Evolutionary conservation across 139 green algal genomes (phyloP), one percentile per base, ranked within the genome.

Genomic region (Coelastrella sp.): DNA sequence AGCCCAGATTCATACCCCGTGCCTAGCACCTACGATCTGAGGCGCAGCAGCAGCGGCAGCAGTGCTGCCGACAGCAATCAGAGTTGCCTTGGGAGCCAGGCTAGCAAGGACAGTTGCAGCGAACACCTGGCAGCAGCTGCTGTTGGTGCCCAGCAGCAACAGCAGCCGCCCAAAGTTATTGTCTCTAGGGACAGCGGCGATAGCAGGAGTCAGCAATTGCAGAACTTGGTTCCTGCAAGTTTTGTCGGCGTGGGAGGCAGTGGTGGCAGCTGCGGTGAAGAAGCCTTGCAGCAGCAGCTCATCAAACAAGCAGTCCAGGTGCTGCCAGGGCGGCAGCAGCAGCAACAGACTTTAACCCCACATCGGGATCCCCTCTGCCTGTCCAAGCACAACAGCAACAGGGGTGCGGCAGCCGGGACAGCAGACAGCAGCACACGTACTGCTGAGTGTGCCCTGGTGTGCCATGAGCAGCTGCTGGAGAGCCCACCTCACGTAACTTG

Each of bases 391-490:
- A 49, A 49, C 35, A 49, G 35, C 35, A 49, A 49, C 35, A 49
- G 35, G 35, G 35, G 15, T 70, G 9, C 6, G 63, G 63, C 15
- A 17, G 12, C 63, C 12, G 63, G 63, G 63, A 17, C 63, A 70
- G 63, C 63, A 70, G 63, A 70, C 63, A 63, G 75, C 15, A 82
- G 11, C 75, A 82, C 10, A 19, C 24, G 8, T 61, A 58, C 17
- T 17, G 25, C 27, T 56, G 56, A 56, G 25, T 56, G 75, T 56
- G 25, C 11, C 25, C 12, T 82, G 9, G 75, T 60, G 75, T 82
- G 75, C 27, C n/a, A 82, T 20, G 75, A 82, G 75, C 25, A 63
- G 27, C 75, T 82, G 10, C 15, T 82, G 25, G 75, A 82, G 27
- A 60, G 25, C 27, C 75, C 75, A 9, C 75, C 75, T 61, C 25